Evolutionary conservation across 163 green algal genomes (phyloP).

Genomic region (Scenedesmus sp.): DNA sequence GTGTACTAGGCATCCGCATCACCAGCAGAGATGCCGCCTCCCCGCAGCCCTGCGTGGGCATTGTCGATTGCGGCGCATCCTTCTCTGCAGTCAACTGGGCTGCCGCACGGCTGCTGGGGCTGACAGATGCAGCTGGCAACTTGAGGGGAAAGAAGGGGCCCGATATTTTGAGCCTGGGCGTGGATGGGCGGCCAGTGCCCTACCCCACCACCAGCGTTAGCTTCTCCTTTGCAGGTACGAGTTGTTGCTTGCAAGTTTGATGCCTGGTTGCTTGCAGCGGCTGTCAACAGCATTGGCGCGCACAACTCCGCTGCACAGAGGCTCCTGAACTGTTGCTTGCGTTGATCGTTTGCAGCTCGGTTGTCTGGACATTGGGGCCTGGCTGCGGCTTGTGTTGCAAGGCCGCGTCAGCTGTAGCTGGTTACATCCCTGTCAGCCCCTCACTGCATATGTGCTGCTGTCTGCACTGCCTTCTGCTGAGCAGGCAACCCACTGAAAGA

Average conservation of each 20-base stretch:
- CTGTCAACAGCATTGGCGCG: too few species aligned
- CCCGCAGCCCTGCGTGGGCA: constrained; percentile 40
- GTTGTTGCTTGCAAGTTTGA: background rate
- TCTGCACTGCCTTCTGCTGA: background rate
- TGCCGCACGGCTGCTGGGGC: constrained; percentile 41
- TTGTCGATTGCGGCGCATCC: constrained; percentile 47
- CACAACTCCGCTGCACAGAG: background rate
- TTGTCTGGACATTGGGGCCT: background rate
- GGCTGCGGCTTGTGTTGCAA: too few species aligned
- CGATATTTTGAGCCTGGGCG: constrained; percentile 40
- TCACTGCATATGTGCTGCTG: background rate
- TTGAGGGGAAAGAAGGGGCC: background rate
- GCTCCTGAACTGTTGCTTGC: too few species aligned
- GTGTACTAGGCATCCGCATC: constrained; percentile 33
- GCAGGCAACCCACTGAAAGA: constrained; percentile 39
- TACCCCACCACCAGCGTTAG: constrained; percentile 19
- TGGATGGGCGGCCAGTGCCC: constrained; percentile 34
- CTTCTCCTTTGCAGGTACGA: constrained; percentile 42
- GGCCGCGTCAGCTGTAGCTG: too few species aligned
- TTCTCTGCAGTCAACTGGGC: constrained; percentile 47
- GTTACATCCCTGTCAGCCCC: background rate
- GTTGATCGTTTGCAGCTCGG: too few species aligned
- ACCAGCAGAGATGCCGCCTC: background rate
- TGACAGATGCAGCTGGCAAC: background rate
- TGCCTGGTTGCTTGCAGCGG: background rate